Evolutionary conservation across 192 early-diverging fungal species (phyloP), one percentile per base, ranked within the genome.

Genomic region (Gorgonomyces haynaldii): DNA sequence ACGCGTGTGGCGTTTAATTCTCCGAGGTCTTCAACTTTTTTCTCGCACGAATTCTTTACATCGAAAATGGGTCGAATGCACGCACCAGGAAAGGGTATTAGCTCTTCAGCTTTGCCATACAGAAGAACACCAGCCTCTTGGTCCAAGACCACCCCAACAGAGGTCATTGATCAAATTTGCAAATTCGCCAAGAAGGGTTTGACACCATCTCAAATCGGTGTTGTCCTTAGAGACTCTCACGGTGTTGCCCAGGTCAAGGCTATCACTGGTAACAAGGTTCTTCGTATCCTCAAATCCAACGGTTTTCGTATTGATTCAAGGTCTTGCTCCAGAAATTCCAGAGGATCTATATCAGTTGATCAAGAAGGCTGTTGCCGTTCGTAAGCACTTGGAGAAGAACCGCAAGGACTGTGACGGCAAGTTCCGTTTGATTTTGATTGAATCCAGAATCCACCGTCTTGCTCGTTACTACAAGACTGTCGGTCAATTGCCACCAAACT

Each of bases 121-220:
- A 86, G 91, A 61, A 88, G 95, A 67, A 81, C 91, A 52, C 86
- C 92, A 59, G 82, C 95, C 47, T 85, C 88, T 50, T 98, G 95
- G 95, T 76, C 90, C 67, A 98, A 98, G 85, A 87, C 90, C 69
- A 83, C 88, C 43, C 79, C 91, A 50, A 88, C 92, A 64, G 91
- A 95, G 66, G 92, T 98, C 61, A 78, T 89, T 74, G 92, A 96
- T 57, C 84, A 85, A 69, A 96, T 98, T 72, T 88, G 82, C 83
- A 98, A 98, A 83, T 79, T 91, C 54, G 91, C 95, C 65, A 96
- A 94, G 84, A 98, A 98, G 88, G 95, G 95, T 79, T 67, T 88
- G 64, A 80, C 83, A 56, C 95, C 95, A 52, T 96, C 95, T 52
- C 91, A 96, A 77, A 98, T 98, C 67, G 95, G 95, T 84, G 89